Conservation (phyloP, 495 filamentous ascomycete species). For the Penicillium paradoxum region DNA sequence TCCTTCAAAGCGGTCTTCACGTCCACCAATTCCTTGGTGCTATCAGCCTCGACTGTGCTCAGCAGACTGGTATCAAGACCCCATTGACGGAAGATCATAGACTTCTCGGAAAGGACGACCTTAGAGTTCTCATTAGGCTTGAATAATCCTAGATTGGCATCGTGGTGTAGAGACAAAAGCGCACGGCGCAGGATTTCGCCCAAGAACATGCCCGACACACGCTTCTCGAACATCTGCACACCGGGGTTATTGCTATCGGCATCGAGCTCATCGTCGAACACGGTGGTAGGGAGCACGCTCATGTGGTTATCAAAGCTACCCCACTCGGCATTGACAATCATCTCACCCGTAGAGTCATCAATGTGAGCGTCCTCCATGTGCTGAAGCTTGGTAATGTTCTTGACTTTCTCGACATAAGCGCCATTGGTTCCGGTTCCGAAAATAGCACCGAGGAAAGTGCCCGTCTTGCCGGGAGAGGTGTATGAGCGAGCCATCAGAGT, state of each 20-base stretch:
- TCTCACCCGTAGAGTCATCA: slow-evolving; percentile 79
- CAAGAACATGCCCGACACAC: slow-evolving; percentile 96
- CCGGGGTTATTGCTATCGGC: slow-evolving; percentile 82
- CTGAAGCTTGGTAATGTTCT: slow-evolving; percentile 45
- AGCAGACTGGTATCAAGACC: slow-evolving; percentile 85
- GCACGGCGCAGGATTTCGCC: slow-evolving; percentile 86
- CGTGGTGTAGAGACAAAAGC: slow-evolving; percentile 60
- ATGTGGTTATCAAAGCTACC: slow-evolving; percentile 95
- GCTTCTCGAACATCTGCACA: slow-evolving; percentile 98
- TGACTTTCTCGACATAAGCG: slow-evolving; percentile 67
- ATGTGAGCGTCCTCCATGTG: slow-evolving; percentile 52
- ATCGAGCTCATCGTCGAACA: slow-evolving; percentile 78
- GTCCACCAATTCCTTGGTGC: slow-evolving; percentile 52
- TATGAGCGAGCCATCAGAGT: slow-evolving; percentile 97
- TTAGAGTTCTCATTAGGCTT: slow-evolving; percentile 63
- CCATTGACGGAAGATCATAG: slow-evolving; percentile 73
- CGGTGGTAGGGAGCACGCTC: slow-evolving; percentile 76
- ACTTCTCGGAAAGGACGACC: slow-evolving; percentile 58
- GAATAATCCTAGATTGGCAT: slow-evolving; percentile 60
- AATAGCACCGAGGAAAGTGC: slow-evolving; percentile 85
- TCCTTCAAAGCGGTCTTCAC: slow-evolving; percentile 73
- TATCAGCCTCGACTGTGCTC: slow-evolving; percentile 74
- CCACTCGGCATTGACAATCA: slow-evolving; percentile 99
- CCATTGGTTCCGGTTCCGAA: slow-evolving; percentile 92
- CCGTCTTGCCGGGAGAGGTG: slow-evolving; percentile 81